Percentiles rank a stretch among this genome's conserved stretches.
Evolutionary conservation across 2,329 filamentous ascomycete species (phyloP).

Genomic region (Fusarium torreyae): DNA sequence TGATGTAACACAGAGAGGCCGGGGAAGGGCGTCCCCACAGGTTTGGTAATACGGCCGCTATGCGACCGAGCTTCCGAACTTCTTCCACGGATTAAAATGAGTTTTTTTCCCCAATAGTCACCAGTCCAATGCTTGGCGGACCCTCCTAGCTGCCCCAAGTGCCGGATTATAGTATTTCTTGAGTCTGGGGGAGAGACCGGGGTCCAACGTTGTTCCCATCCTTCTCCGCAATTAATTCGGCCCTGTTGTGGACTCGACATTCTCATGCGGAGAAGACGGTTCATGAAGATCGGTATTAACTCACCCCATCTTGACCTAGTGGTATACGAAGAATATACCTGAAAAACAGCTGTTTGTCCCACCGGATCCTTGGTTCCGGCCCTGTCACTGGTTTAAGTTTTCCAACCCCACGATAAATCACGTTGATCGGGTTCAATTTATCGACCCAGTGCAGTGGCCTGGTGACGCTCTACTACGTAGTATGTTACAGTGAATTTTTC

Average conservation of each 20-base stretch:
- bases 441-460: constrained; percentile 30
- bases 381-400: constrained; percentile 4
- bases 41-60: constrained; percentile 43
- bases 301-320: neutral
- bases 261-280: constrained; percentile 20
- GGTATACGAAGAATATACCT: constrained; percentile 10
- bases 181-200: constrained; percentile 29
- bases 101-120: neutral
- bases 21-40: constrained; percentile 15
- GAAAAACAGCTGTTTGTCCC: constrained; percentile 14
- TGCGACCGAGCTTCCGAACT: constrained; percentile 43
- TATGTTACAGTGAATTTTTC: constrained; percentile 1
- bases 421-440: constrained; percentile 5
- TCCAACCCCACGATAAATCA: constrained; percentile 12
- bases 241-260: constrained; percentile 30
- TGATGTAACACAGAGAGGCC: constrained; percentile 37
- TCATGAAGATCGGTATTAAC: constrained; percentile 7
- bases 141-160: constrained; percentile 5
- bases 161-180: constrained; percentile 5
- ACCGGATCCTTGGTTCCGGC: constrained; percentile 9
- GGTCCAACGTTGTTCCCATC: neutral
- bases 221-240: constrained; percentile 39
- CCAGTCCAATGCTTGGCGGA: neutral
- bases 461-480: constrained; percentile 14
- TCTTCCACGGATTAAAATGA: constrained; percentile 20